Evolutionary conservation across 2,329 filamentous ascomycete genomes (phyloP).

Genomic region (Trichoderma harzianum): DNA sequence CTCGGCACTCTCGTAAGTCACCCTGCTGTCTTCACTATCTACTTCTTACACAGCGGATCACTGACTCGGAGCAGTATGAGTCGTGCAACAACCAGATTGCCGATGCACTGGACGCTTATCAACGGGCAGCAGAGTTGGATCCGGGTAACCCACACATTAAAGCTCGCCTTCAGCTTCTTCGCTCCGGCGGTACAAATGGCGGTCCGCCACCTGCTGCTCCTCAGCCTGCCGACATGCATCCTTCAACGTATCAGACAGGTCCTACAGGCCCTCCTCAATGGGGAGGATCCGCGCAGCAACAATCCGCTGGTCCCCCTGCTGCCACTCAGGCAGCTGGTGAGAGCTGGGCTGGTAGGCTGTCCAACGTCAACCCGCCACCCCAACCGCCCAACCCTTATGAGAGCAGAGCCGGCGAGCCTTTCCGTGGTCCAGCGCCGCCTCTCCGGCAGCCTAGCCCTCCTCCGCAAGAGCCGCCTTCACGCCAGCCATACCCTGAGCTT

Average conservation of each 20-base stretch:
- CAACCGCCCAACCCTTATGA: slow-evolving; percentile 82
- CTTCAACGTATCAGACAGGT: slow-evolving; percentile 85
- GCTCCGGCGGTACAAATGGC: slow-evolving; percentile 72
- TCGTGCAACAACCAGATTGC: slow-evolving; percentile 98
- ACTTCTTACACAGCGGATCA: background rate
- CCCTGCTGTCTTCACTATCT: background rate
- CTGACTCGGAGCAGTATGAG: slow-evolving; percentile 68
- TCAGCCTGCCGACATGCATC: slow-evolving; percentile 94
- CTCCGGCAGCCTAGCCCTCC: slow-evolving; percentile 76
- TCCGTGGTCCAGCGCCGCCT: slow-evolving; percentile 63
- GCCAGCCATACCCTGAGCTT: slow-evolving; percentile 56
- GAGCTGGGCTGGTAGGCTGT: slow-evolving; percentile 62
- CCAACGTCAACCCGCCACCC: slow-evolving; percentile 73
- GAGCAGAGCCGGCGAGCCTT: slow-evolving; percentile 62
- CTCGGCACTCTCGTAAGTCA: slow-evolving; percentile 82
- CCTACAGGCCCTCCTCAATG: slow-evolving; percentile 85
- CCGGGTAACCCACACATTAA: slow-evolving; percentile 95
- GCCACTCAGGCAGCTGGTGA: slow-evolving; percentile 57
- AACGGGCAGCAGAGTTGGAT: slow-evolving; percentile 90
- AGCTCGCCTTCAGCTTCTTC: slow-evolving; percentile 82
- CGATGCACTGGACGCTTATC: slow-evolving; percentile 93
- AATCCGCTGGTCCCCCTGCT: slow-evolving; percentile 55
- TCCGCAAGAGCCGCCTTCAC: slow-evolving; percentile 61
- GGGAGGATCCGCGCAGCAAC: slow-evolving; percentile 69
- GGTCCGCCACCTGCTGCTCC: slow-evolving; percentile 73